phyloP scores from a whole-genome alignment of 1,284 basidiomycete species.

The Chondrostereum purpureum region DNA sequence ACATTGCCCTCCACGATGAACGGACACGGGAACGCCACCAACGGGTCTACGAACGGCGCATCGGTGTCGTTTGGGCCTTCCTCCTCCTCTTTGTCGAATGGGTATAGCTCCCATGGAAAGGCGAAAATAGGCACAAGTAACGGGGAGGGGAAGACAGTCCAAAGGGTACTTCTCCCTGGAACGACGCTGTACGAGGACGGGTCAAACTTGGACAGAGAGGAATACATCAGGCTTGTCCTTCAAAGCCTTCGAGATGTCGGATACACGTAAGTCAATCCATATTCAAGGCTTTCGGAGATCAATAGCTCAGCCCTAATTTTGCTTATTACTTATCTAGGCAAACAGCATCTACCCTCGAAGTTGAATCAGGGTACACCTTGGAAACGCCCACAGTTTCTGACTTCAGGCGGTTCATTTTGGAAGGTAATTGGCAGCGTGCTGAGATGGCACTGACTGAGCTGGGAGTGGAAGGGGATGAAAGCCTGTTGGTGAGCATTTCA shows the following conservation, averaged over 20 bases:
- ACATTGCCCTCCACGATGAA: constrained; percentile 37
- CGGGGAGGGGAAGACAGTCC: too few relatives aligned
- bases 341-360: constrained; percentile 82
- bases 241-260: constrained; percentile 92
- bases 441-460: constrained; percentile 65
- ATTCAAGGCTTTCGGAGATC: constrained; percentile 8
- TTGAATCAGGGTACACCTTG: constrained; percentile 88
- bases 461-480: constrained; percentile 60
- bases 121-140: constrained; percentile 16
- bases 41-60: constrained; percentile 28
- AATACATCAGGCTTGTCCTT: constrained; percentile 86
- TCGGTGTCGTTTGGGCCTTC: constrained; percentile 27
- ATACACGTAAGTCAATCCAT: constrained; percentile 69
- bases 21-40: constrained; percentile 30
- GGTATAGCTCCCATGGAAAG: constrained; percentile 33
- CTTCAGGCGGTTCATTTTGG: constrained; percentile 78
- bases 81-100: constrained; percentile 31
- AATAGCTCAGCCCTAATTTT: too few relatives aligned
- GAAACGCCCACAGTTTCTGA: constrained; percentile 75
- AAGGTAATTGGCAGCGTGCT: constrained; percentile 82
- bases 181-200: constrained; percentile 64
- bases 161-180: constrained; percentile 60
- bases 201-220: constrained; percentile 77
- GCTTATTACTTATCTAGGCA: constrained; percentile 49
- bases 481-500: constrained; percentile 48